phyloP scores from a whole-genome alignment of 177 flowering plant genomes.

The Vitis hybrid region DNA sequence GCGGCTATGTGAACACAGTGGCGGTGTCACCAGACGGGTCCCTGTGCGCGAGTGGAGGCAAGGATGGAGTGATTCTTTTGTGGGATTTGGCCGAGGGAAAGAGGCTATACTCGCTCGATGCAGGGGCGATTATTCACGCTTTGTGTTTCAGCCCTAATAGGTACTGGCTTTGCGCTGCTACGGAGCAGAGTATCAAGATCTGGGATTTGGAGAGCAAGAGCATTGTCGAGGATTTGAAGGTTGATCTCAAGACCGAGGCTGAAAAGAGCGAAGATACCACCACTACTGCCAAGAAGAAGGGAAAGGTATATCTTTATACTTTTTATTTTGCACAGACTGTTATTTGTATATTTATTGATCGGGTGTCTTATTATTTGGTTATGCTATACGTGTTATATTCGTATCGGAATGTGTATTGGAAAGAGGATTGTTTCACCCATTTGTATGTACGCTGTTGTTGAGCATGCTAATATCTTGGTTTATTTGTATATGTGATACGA shows the following conservation, averaged over 20 bases:
- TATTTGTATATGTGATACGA: too few species aligned
- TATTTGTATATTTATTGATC: background rate
- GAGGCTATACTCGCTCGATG: constrained; percentile 68
- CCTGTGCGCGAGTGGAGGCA: constrained; percentile 87
- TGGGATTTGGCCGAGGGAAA: constrained; percentile 93
- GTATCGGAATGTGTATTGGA: too few species aligned
- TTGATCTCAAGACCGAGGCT: constrained; percentile 41
- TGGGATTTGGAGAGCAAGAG: constrained; percentile 95
- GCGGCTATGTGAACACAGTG: constrained; percentile 77
- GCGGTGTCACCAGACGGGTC: constrained; percentile 95
- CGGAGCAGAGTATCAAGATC: constrained; percentile 75
- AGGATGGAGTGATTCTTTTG: constrained; percentile 71
- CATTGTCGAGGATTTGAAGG: constrained; percentile 73
- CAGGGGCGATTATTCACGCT: constrained; percentile 70
- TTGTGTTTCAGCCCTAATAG: constrained; percentile 87
- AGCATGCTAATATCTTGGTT: too few species aligned
- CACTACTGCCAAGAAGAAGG: constrained; percentile 22
- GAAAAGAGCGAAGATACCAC: constrained; percentile 30
- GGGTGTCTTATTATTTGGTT: too few species aligned
- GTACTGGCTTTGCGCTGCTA: constrained; percentile 94
- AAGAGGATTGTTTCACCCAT: too few species aligned
- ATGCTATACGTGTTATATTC: too few species aligned
- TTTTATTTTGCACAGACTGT: background rate
- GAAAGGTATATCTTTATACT: constrained; percentile 18
- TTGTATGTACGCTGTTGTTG: too few species aligned